phyloP scores from a whole-genome alignment of 768 basidiomycete genomes.

The Pisolithus microcarpus region DNA sequence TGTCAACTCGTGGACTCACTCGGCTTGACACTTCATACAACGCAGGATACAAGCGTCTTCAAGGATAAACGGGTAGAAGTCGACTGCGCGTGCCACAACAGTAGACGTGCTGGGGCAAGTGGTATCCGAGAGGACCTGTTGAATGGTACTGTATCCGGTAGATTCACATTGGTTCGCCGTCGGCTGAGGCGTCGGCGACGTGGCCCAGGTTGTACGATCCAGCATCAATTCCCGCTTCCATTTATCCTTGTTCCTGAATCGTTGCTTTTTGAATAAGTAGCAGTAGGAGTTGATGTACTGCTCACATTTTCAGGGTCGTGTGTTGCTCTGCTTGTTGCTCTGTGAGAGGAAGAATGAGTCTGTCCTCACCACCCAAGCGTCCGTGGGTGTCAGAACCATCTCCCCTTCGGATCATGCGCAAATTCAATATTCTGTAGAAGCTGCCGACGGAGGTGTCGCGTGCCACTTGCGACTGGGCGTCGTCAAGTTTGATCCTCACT shows the following conservation, averaged over 20 bases:
- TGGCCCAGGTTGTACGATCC: not conserved
- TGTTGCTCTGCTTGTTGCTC: constrained; percentile 13
- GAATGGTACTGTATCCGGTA: constrained; percentile 24
- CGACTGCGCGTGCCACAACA: constrained; percentile 43
- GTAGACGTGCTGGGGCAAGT: constrained; percentile 34
- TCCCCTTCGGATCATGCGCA: constrained; percentile 38
- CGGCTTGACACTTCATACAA: constrained; percentile 46
- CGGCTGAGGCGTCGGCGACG: not conserved
- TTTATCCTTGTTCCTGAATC: constrained; percentile 28
- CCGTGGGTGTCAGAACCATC: constrained; percentile 12
- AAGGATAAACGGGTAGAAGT: constrained; percentile 49
- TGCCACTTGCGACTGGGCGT: constrained; percentile 38
- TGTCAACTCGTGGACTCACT: constrained; percentile 30
- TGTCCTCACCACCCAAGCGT: constrained; percentile 23
- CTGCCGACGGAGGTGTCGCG: constrained; percentile 33
- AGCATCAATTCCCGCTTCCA: constrained; percentile 21
- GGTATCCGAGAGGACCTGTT: constrained; percentile 29
- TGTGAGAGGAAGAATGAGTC: constrained; percentile 13
- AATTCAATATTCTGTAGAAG: constrained; percentile 42
- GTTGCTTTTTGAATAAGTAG: not conserved
- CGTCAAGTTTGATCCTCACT: constrained; percentile 45
- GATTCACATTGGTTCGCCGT: constrained; percentile 1
- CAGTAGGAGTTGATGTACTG: not conserved
- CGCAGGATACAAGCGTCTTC: constrained; percentile 39
- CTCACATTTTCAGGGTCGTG: constrained; percentile 18